Percentiles rank a stretch among this genome's conserved stretches.
Conservation (phyloP, 352 stramenopile genomes). For the Phytophthora sojae region DNA sequence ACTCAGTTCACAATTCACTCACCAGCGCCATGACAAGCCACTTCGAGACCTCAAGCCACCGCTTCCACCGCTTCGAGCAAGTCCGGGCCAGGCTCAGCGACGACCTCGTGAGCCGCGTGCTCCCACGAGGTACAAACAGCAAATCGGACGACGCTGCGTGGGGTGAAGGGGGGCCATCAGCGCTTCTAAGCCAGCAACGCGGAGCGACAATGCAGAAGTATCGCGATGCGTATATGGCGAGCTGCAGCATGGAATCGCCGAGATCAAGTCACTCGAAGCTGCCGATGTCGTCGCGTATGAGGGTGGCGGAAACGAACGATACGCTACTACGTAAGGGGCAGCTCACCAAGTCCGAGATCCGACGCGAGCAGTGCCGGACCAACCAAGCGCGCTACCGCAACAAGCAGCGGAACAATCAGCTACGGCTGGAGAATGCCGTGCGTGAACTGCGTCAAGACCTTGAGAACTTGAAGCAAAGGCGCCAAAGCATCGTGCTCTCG, state of each 20-base stretch:
- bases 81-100: neutral
- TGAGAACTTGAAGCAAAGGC: neutral
- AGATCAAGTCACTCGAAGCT: neutral
- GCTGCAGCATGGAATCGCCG: neutral
- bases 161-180: no score
- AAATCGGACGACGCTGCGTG: neutral
- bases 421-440: slow-evolving; percentile 8
- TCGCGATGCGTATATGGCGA: neutral
- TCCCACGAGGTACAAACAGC: neutral
- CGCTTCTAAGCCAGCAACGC: neutral
- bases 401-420: slow-evolving; percentile 12
- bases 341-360: neutral
- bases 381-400: slow-evolving; percentile 29
- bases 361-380: slow-evolving; percentile 19
- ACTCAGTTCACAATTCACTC: neutral
- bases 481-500: neutral
- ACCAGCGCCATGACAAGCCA: neutral
- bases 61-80: neutral
- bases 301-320: neutral
- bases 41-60: neutral
- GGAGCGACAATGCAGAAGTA: neutral
- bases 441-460: slow-evolving; percentile 5
- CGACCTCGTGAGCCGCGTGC: neutral
- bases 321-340: neutral
- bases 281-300: neutral